Evolutionary conservation across 352 stramenopile genomes (phyloP).

Genomic region (Phytophthora litchii): DNA sequence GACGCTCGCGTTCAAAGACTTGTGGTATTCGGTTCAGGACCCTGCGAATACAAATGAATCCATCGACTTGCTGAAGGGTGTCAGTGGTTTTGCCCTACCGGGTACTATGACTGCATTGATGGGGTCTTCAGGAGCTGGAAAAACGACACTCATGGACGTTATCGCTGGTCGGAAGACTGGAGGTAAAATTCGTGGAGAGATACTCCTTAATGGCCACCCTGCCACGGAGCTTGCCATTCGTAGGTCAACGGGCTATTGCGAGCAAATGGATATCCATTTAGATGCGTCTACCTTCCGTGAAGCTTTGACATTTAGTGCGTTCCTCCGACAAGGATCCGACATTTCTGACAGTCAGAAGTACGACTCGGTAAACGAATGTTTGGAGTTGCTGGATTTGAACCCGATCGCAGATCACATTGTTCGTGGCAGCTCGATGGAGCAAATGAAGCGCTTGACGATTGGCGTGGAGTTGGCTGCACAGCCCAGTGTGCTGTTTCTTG

Average conservation of each 20-base stretch:
- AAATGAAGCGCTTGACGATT: constrained; percentile 28
- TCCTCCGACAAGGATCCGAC: constrained; percentile 20
- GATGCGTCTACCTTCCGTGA: constrained; percentile 86
- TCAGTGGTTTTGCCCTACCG: constrained; percentile 55
- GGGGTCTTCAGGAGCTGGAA: constrained; percentile 64
- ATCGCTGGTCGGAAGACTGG: constrained; percentile 24
- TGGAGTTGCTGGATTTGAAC: constrained; percentile 43
- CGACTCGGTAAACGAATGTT: constrained; percentile 22
- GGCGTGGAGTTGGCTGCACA: constrained; percentile 20
- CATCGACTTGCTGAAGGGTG: constrained; percentile 75
- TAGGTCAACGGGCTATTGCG: constrained; percentile 48
- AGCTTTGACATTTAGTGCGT: constrained; percentile 23
- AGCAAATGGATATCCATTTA: constrained; percentile 85
- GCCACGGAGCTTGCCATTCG: constrained; percentile 31
- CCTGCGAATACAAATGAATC: constrained; percentile 31
- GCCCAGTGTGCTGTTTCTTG: constrained; percentile 22
- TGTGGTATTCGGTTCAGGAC: constrained; percentile 47
- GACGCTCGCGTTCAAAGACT: constrained; percentile 42
- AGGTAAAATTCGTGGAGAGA: constrained; percentile 16
- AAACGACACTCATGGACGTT: constrained; percentile 28
- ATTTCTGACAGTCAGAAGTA: constrained; percentile 14
- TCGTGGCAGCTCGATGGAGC: constrained; percentile 30
- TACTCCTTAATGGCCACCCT: constrained; percentile 20
- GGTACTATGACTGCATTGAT: constrained; percentile 65
- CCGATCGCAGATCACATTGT: constrained; percentile 44